Conservation (phyloP, 225 moss, liverwort and hornwort species). For the Pseudoscleropodium purum region DNA sequence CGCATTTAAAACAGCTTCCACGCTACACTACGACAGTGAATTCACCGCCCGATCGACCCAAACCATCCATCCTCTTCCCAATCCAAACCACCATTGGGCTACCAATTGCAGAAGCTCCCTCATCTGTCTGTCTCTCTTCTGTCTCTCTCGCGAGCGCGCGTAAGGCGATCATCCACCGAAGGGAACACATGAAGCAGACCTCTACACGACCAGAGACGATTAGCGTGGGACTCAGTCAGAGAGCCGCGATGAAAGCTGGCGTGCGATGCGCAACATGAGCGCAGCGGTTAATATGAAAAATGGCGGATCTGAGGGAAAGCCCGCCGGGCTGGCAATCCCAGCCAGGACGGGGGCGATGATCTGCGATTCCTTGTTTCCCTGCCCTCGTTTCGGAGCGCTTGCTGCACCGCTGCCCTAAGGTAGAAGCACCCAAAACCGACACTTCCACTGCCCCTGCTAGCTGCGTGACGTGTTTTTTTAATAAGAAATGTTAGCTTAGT, state of each 20-base stretch:
- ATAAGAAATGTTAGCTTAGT: too few species aligned
- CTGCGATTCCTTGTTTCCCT: background rate
- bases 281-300: background rate
- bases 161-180: background rate
- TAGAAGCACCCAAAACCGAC: too few species aligned
- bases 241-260: background rate
- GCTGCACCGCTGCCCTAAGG: background rate
- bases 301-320: constrained; percentile 7
- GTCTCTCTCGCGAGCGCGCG: background rate
- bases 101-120: background rate
- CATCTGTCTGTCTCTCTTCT: background rate
- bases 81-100: background rate
- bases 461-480: background rate
- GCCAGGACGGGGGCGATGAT: background rate
- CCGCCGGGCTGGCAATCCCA: background rate
- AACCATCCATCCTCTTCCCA: background rate
- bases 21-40: background rate
- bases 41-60: background rate
- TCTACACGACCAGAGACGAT: background rate
- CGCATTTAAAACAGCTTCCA: background rate
- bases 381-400: background rate
- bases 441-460: background rate
- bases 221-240: background rate
- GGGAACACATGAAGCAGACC: background rate
- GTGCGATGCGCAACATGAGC: background rate